Evolutionary conservation across 2,329 filamentous ascomycete genomes (phyloP).

Genomic region (Alternaria arbusti): DNA sequence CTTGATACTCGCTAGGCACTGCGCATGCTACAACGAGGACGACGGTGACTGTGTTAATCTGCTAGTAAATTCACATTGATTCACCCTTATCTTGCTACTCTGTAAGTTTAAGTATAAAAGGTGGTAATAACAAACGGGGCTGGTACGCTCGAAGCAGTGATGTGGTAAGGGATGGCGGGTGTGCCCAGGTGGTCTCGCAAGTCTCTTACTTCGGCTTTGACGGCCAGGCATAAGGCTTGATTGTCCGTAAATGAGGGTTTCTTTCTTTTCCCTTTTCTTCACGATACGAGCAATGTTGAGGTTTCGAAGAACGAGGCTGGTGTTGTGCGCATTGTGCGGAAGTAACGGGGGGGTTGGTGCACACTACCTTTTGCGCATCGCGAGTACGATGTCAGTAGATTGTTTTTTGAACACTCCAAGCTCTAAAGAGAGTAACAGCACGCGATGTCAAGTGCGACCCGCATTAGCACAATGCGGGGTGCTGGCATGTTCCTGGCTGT

Average conservation of each 20-base stretch:
- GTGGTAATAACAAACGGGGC: not conserved
- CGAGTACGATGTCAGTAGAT: not conserved
- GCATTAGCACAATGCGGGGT: not conserved
- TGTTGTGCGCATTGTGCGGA: not conserved
- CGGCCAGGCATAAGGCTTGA: fast-evolving
- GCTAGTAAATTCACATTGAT: not conserved
- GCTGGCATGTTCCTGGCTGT: not conserved
- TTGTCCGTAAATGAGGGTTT: not conserved
- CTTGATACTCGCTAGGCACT: not conserved
- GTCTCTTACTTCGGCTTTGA: not conserved
- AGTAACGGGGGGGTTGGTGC: not conserved
- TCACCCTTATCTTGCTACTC: fast-evolving
- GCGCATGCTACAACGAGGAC: not conserved
- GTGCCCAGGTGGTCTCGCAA: not conserved
- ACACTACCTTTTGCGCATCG: not conserved
- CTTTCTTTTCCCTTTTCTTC: not conserved
- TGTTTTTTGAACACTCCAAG: not conserved
- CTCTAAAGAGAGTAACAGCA: not conserved
- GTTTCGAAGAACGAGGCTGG: not conserved
- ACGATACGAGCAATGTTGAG: not conserved
- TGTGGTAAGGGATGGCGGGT: not conserved
- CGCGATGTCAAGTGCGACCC: not conserved
- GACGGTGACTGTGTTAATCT: not conserved
- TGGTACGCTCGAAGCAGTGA: not conserved
- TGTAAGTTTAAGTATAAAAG: not conserved